Evolutionary conservation across 2,329 filamentous ascomycete species (phyloP).

Genomic region (Bipolaris bicolor): DNA sequence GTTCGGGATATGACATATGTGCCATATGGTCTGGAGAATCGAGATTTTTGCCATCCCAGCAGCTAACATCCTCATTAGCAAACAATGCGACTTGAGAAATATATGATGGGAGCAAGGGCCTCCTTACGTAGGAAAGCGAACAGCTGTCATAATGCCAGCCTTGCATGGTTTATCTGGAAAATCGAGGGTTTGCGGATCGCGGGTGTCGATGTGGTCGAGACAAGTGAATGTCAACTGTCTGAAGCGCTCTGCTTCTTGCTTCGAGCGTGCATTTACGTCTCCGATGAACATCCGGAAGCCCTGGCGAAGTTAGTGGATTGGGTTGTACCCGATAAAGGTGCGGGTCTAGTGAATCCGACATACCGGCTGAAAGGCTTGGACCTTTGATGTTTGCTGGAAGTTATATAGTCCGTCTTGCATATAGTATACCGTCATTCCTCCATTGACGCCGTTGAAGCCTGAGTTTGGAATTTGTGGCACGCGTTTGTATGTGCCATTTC

Average conservation of each 20-base stretch:
- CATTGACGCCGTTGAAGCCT: conserved; percentile 35
- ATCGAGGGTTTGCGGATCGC: conserved; percentile 50
- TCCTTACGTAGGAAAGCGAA: conserved; percentile 47
- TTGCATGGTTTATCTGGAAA: conserved; percentile 51
- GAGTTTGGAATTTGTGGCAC: conserved; percentile 35
- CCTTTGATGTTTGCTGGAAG: conserved; percentile 42
- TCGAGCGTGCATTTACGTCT: conserved; percentile 36
- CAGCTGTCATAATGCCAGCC: conserved; percentile 53
- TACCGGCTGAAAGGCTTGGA: conserved; percentile 51
- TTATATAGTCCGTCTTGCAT: conserved; percentile 39
- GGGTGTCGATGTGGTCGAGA: conserved; percentile 48
- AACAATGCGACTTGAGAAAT: neutral
- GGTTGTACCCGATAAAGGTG: neutral
- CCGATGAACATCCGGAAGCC: conserved; percentile 39
- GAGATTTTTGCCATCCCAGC: conserved; percentile 34
- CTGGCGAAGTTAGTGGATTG: conserved; percentile 30
- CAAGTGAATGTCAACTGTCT: conserved; percentile 56
- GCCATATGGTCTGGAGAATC: conserved; percentile 45
- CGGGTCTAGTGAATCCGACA: neutral
- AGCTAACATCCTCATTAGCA: conserved; percentile 10
- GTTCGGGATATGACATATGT: conserved; percentile 33
- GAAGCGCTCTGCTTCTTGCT: conserved; percentile 47
- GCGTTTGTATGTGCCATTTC: conserved; percentile 37
- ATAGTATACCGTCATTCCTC: conserved; percentile 41
- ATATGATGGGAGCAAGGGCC: neutral